Evolutionary conservation across 805 yeast species (phyloP), one percentile per base, ranked within the genome.

Genomic region (Lipomyces sp.): DNA sequence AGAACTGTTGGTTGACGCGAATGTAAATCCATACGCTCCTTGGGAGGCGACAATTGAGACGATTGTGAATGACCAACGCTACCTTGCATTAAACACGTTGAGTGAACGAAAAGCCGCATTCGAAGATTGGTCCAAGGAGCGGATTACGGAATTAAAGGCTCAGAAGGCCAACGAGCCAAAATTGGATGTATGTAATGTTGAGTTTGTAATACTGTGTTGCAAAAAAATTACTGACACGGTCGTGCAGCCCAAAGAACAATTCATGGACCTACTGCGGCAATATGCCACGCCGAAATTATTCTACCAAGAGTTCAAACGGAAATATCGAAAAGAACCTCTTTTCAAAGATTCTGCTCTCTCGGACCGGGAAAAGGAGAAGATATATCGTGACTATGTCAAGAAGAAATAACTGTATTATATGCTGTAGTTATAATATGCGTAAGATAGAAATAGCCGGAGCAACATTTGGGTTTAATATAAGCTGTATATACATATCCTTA

Each of bases 401-500:
- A 50, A 33, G 29, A 29, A 39, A 29, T 37, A 58, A 45, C 24
- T 34, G 30, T 55, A 29, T 24, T 51, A 51, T 2, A 15, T 29
- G 15, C 10, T 51, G 54, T 51, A 51, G 24, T 24, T 24, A 24
- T 24, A 24, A 24, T 24, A 24, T 24, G 24, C 24, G 24, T 24
- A 24, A 24, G 24, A 24, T 24, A 24, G 24, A 24, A 24, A 24
- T 24, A 24, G 24, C 24, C 24, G 24, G 24, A 24, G 24, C 24
- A 24, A 24, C 24, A 24, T 93, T 75, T 82, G 92, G 0, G 78
- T 92, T 71, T 75, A 93, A 65, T 78, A 86, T 5, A 55, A 35
- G 13, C 6, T 29, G 32, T 18, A 55, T 24, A 8, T 51, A 29
- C 3, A 32, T 13, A 51, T n/a, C 32, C 24, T 24, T 24, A 29